A percentile compares a stretch with the other conserved stretches of the same genome.
Evolutionary conservation across 2,329 filamentous ascomycete species (phyloP).

Genomic region (Ascochyta rabiei): DNA sequence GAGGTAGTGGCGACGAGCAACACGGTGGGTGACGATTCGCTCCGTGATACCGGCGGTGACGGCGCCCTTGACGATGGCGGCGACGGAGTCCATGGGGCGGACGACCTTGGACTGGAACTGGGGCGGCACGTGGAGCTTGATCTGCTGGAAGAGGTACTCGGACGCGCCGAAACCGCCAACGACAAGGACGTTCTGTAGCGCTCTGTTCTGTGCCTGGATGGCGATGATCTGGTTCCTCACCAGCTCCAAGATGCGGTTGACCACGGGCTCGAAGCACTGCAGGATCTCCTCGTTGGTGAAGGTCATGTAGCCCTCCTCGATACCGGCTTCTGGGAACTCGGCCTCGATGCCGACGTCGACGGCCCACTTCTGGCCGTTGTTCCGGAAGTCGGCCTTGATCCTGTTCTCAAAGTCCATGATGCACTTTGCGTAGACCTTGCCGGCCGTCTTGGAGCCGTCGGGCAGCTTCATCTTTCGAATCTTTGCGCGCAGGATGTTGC

Average conservation of each 20-base stretch:
- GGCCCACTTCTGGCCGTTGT: conserved; percentile 99
- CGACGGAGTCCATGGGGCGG: conserved; percentile 97
- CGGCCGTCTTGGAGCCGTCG: conserved; percentile 95
- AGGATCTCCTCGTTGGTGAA: conserved; percentile 99
- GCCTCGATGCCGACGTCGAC: conserved; percentile 98
- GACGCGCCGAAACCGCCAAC: conserved; percentile 98
- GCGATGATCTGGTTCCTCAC: conserved; percentile 98
- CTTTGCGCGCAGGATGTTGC: conserved; percentile 95
- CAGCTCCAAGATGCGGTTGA: conserved; percentile 94
- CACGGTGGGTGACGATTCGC: conserved; percentile 93
- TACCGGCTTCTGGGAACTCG: conserved; percentile 95
- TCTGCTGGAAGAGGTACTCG: conserved; percentile 99
- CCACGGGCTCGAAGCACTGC: conserved; percentile 97
- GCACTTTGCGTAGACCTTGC: conserved; percentile 97
- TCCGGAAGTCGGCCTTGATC: conserved; percentile 99
- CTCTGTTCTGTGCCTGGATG: conserved; percentile 94
- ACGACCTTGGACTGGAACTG: conserved; percentile 99
- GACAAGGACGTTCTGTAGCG: conserved; percentile 93
- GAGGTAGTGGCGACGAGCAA: conserved; percentile 95
- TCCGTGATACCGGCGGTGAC: conserved; percentile 98
- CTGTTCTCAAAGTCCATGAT: conserved; percentile 99
- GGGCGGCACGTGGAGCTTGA: conserved; percentile 96
- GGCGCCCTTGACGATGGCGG: conserved; percentile 97
- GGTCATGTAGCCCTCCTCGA: conserved; percentile 99
- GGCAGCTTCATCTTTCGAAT: conserved; percentile 99